Evolutionary conservation across 768 basidiomycete genomes (phyloP), one percentile per base, ranked within the genome.

Genomic region (Collybia mongolica): DNA sequence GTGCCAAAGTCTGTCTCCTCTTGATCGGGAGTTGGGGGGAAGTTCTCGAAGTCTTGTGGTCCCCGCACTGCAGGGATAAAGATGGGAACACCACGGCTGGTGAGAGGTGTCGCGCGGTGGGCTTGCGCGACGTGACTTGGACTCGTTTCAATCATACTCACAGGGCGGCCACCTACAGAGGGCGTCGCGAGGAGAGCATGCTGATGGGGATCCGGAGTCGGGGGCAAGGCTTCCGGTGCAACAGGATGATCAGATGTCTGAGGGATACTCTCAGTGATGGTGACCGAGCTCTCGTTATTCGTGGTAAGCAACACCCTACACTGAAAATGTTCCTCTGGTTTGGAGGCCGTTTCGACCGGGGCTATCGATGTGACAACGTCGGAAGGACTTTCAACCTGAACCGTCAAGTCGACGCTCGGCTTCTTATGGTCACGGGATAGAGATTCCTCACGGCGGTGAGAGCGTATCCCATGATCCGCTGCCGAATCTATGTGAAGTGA

Each of bases 101-200:
- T 70, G 2, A 65, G 56, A 2, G 73, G 65, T 5, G 71, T 69
- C 50, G 75, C 59, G 17, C 72, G 66, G 36, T 71, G 68, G 5
- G 71, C 74, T 23, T 67, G 59, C 2, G 64, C 57, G 24, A 72
- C 59, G 23, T 69, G 68, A 17, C 60, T 62, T 5, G 72, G 67
- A 49, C 68, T 72, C n/a, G 64, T 65, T 52, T 74, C 73, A 39
- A 69, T 61, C 66, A 73, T 71, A 58, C 69, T 73, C 44, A 60
- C 61, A 0, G 70, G 69, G 5, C 70, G 65, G 15, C 63, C 57
- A 5, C 43, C 48, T 4, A 41, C 22, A 19, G 28, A 51, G 5
- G 59, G 47, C 12, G 52, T 28, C 7, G 39, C 17, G 28, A 54
- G 48, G 49, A 42, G 24, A 14, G 1, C 19, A 26, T 26, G 11